phyloP scores from a whole-genome alignment of 2,329 filamentous ascomycete species.

The Trichoderma asperellum region DNA sequence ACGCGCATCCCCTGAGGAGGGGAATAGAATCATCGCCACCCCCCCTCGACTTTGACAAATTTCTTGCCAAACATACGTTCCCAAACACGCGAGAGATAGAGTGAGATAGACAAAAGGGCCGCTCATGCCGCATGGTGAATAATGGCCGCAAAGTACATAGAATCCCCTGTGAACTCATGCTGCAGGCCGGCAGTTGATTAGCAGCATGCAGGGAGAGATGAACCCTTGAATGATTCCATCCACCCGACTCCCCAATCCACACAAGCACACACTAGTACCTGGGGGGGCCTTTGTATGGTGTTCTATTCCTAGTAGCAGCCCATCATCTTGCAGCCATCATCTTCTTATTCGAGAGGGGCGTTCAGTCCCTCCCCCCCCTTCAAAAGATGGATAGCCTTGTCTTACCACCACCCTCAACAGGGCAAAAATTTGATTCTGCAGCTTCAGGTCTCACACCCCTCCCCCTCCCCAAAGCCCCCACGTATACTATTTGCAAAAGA shows the following conservation, averaged over 20 bases:
- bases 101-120: neutral
- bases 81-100: neutral
- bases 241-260: neutral
- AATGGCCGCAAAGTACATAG: neutral
- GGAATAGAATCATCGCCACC: too few relatives aligned
- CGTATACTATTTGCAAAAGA: neutral
- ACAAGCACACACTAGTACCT: neutral
- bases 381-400: neutral
- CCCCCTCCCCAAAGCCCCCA: neutral
- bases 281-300: neutral
- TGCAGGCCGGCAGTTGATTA: neutral
- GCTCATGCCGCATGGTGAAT: neutral
- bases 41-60: neutral
- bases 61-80: neutral
- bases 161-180: conserved; percentile 1
- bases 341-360: neutral
- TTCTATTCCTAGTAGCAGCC: neutral
- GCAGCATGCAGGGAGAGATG: neutral
- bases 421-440: neutral
- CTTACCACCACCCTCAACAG: neutral
- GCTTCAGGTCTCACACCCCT: neutral
- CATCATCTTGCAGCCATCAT: neutral
- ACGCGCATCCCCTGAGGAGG: neutral
- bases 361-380: neutral
- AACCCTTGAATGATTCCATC: neutral